Evolutionary conservation across 345 rosid genomes (phyloP), one percentile per base, ranked within the genome.

Genomic region (Rhodamnia argentea): DNA sequence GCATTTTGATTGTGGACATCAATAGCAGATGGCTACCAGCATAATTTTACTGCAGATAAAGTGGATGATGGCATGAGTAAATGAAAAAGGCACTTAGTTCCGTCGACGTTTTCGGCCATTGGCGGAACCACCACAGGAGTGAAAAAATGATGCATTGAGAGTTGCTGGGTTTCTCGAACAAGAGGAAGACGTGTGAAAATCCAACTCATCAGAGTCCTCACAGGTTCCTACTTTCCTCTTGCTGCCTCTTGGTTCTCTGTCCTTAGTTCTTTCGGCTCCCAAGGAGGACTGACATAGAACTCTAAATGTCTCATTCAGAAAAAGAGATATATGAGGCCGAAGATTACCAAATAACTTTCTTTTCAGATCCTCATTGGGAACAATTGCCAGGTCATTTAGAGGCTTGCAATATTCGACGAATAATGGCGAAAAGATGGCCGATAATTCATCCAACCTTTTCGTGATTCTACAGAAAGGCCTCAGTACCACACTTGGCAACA

Each of bases 121-220:
- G 76, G 93, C 94, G 76, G 93, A 92, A 76, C 94, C 96, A 60
- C 96, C 98, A 76, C 93, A 92, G 83, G 96, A 93, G 90, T 97
- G 99, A 90, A 97, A 97, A 89, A 95, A 88, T 14, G 99, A 97
- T 23, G 98, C 99, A 86, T 97, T 98, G 60, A 96, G 90, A 52
- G 99, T 97, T 50, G 98, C 96, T 51, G 99, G 99, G 88, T 97
- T 97, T 93, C 95, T 94, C 40, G 99, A 97, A 89, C 97, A 32
- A 97, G 95, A 93, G 82, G 89, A 90, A 82, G 97, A 95, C 98
- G 95, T 93, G 87, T 96, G 96, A 85, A 96, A 92, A 90, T 94
- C 98, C 83, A 93, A 85, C 83, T 86, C 89, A 85, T 89, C 90
- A 84, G 91, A 87, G 86, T 91, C 91, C 51, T 90, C 90, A 81